Percentiles rank a stretch among this genome's conserved stretches.
phyloP scores from a whole-genome alignment of 106 monocot species.

The Dendrobium officinale region DNA sequence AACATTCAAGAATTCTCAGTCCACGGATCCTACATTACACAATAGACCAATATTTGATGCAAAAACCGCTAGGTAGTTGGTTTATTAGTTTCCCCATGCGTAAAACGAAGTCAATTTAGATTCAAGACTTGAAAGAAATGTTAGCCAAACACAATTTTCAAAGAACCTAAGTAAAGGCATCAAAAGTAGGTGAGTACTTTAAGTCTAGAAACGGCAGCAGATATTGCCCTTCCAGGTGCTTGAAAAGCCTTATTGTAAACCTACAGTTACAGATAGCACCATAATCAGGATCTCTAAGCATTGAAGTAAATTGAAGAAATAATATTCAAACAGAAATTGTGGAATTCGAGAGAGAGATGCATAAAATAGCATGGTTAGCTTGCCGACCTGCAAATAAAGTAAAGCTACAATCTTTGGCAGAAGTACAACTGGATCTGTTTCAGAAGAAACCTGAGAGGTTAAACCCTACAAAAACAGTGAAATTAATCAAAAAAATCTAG shows the following conservation, averaged over 20 bases:
- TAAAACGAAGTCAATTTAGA: neutral
- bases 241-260: slow-evolving; percentile 83
- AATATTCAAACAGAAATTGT: neutral
- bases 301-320: neutral
- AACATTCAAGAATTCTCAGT: neutral
- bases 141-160: neutral
- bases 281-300: neutral
- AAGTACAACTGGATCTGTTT: slow-evolving; percentile 71
- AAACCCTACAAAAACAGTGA: slow-evolving; percentile 46
- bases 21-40: neutral
- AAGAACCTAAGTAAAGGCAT: neutral
- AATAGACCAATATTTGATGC: neutral
- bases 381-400: slow-evolving; percentile 73
- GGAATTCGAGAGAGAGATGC: neutral
- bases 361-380: slow-evolving; percentile 2
- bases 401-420: slow-evolving; percentile 78
- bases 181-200: slow-evolving; percentile 40
- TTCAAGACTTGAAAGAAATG: neutral
- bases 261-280: slow-evolving; percentile 20
- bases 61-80: neutral
- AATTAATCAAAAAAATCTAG: neutral
- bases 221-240: slow-evolving; percentile 89
- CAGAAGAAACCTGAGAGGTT: slow-evolving; percentile 68
- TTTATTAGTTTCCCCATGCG: neutral
- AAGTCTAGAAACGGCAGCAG: slow-evolving; percentile 52